phyloP scores from a whole-genome alignment of 352 stramenopile genomes.

The Globisporangium abappressorium region DNA sequence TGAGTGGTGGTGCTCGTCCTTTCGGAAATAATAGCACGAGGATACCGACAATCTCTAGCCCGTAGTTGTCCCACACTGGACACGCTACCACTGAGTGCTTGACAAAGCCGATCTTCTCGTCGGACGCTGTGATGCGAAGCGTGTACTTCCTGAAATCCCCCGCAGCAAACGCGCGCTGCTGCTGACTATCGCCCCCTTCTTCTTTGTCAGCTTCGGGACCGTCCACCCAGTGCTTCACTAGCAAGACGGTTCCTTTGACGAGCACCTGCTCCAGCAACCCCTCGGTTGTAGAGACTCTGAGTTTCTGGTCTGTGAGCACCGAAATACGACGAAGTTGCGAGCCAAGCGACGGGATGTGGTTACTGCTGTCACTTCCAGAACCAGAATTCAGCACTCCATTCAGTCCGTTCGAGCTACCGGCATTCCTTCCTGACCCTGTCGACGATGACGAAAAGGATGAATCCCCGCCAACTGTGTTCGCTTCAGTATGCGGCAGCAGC shows the following conservation, averaged over 20 bases:
- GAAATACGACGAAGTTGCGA: constrained; percentile 50
- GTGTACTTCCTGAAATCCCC: constrained; percentile 26
- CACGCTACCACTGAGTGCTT: constrained; percentile 64
- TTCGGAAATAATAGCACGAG: constrained; percentile 57
- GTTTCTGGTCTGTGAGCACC: constrained; percentile 57
- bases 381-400: background rate
- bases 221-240: constrained; percentile 56
- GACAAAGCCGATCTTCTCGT: constrained; percentile 50
- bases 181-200: background rate
- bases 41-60: constrained; percentile 61
- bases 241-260: constrained; percentile 35
- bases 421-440: background rate
- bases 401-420: background rate
- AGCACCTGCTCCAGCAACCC: constrained; percentile 63
- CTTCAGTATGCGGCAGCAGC: constrained; percentile 32
- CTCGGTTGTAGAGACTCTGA: constrained; percentile 44
- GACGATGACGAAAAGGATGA: background rate
- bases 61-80: constrained; percentile 63
- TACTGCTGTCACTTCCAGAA: constrained; percentile 13
- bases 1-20: constrained; percentile 22
- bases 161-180: background rate
- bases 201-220: constrained; percentile 13
- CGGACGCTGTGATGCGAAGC: constrained; percentile 34
- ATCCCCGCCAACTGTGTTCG: constrained; percentile 7
- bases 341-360: constrained; percentile 28